Evolutionary conservation across 1,284 basidiomycete genomes (phyloP), one percentile per base, ranked within the genome.

Genomic region (Papiliotrema terrestris): DNA sequence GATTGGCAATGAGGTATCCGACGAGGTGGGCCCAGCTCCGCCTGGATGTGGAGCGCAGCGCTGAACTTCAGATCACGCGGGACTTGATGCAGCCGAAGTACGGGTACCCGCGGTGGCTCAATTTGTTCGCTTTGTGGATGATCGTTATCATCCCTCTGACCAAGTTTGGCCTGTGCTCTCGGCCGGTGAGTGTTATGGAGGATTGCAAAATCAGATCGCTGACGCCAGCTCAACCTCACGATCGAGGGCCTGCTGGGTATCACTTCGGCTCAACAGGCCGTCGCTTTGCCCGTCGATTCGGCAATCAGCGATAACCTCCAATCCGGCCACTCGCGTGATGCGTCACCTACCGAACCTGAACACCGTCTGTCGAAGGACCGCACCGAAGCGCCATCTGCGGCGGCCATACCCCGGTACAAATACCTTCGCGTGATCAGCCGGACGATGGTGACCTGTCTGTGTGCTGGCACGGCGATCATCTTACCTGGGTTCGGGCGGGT

Each of bases 101-200:
- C 55, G 89, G 86, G 15, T 95, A 89, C 73, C 91, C 87, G 49
- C 77, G 80, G 1, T 65, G 78, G 3, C 77, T 97, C 14, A 98
- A 95, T 71, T 78, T 84, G 47, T 62, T 89, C 23, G 87, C 87
- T 5, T 81, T 96, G 45, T 94, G 91, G 89, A 86, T 93, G 79
- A 86, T 98, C 39, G 91, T 94, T 23, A 78, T 96, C 55, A 88
- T 86, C 59, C 89, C 91, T 17, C 68, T 93, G 81, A 86, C 91
- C 2, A 97, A 97, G 75, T 96, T 90, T 72, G 89, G 90, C 2
- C 79, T 97, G 22, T 84, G 86, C 44, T 87, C 87, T 2, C 82
- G 91, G 66, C 95, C 94, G 9, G 87, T 88, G 68, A 60, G 86
- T 79, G 6, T 13, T 39, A 32, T 17, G 49, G 49, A 1, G 14